These are phyloP conservation scores for Dactylella cylindrospora DNA, from an alignment of 2,329 filamentous ascomycete genomes.

Conservation along the genomic window DNA sequence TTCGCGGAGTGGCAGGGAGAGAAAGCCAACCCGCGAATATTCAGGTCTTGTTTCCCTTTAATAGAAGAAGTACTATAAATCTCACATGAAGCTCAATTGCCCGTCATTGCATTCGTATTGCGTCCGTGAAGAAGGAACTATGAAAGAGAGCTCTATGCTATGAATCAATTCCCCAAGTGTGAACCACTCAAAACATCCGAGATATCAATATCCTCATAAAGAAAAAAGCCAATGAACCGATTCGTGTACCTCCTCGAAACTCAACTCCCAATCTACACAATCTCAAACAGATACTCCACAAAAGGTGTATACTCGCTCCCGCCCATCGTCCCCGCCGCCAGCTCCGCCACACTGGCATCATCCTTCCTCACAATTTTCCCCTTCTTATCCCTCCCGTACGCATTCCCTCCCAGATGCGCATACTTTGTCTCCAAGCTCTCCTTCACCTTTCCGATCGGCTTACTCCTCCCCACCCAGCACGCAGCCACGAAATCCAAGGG, in stretches of 20 bases:
- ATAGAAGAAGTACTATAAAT: too few relatives aligned
- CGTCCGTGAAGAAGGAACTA: neutral
- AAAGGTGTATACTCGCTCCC: constrained; percentile 89
- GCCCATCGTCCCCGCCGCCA: constrained; percentile 72
- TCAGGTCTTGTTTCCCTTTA: neutral
- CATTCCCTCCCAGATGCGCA: constrained; percentile 91
- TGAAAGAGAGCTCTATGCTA: constrained; percentile 24
- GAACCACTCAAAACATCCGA: neutral
- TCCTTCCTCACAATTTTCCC: constrained; percentile 82
- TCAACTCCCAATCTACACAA: constrained; percentile 53
- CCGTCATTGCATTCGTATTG: constrained; percentile 1
- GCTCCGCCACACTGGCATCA: constrained; percentile 76
- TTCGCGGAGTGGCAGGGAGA: too few relatives aligned
- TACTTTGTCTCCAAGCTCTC: constrained; percentile 78
- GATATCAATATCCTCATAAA: too few relatives aligned
- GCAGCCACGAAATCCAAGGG: constrained; percentile 86
- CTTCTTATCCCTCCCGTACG: constrained; percentile 89
- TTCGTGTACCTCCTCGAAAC: neutral
- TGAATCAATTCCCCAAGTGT: neutral
- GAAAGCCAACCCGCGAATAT: too few relatives aligned
- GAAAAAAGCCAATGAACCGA: neutral
- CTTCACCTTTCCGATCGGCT: constrained; percentile 70
- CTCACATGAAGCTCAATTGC: too few relatives aligned
- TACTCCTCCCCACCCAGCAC: constrained; percentile 62
- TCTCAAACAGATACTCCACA: constrained; percentile 94